Evolutionary conservation across 768 basidiomycete species (phyloP).

Genomic region (Terana coerulea): DNA sequence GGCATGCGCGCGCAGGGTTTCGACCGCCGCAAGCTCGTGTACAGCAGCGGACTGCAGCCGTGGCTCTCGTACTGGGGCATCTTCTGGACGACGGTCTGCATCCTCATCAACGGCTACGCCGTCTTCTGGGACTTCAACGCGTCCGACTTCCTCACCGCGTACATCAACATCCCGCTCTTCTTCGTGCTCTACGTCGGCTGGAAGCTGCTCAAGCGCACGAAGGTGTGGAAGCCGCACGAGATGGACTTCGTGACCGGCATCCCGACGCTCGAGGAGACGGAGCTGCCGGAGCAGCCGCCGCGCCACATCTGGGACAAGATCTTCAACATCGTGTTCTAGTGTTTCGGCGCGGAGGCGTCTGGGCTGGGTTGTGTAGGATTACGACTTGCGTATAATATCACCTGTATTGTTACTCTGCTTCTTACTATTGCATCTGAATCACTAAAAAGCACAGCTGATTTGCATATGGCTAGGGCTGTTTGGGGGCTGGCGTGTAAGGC

Average conservation of each 20-base stretch:
- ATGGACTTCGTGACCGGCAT: slow-evolving; percentile 76
- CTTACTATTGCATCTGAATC: too few species aligned
- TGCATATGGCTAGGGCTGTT: too few species aligned
- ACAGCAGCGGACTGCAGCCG: slow-evolving; percentile 59
- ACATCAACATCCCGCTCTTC: slow-evolving; percentile 48
- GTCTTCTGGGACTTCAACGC: slow-evolving; percentile 65
- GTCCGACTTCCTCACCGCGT: slow-evolving; percentile 45
- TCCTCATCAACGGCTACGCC: slow-evolving; percentile 49
- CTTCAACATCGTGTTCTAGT: slow-evolving; percentile 47
- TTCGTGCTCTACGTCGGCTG: slow-evolving; percentile 40
- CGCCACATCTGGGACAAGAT: slow-evolving; percentile 48
- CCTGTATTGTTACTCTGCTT: too few species aligned
- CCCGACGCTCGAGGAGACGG: slow-evolving; percentile 68
- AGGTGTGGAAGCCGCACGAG: slow-evolving; percentile 51
- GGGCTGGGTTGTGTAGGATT: too few species aligned
- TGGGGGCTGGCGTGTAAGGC: too few species aligned
- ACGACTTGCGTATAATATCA: too few species aligned
- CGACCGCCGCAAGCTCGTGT: slow-evolving; percentile 57
- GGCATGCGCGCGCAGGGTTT: slow-evolving; percentile 65
- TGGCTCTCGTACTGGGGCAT: slow-evolving; percentile 69
- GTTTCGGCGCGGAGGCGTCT: too few species aligned
- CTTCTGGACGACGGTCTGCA: slow-evolving; percentile 60
- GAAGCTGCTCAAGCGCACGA: slow-evolving; percentile 37
- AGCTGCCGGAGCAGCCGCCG: slow-evolving; percentile 46
- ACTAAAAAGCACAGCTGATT: too few species aligned